phyloP scores from a whole-genome alignment of 805 yeast genomes.

The Candida mattraensis region DNA sequence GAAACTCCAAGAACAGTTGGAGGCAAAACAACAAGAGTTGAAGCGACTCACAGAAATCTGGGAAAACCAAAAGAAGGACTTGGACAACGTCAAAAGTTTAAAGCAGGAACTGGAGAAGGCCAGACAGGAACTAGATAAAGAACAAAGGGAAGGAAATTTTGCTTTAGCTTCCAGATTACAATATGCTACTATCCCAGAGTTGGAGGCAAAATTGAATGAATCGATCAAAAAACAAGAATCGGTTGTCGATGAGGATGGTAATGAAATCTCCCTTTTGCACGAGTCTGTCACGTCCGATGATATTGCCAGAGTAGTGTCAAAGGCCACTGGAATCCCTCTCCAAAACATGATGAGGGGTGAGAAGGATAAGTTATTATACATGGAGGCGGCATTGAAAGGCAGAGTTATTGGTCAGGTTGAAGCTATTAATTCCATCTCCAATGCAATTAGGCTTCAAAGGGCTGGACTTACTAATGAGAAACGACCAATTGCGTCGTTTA shows the following conservation, averaged over 20 bases:
- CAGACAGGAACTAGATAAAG: conserved; percentile 75
- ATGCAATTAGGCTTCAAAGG: conserved; percentile 93
- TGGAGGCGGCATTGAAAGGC: conserved; percentile 76
- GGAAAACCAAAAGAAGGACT: conserved; percentile 77
- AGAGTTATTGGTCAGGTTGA: conserved; percentile 95
- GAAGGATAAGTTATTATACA: conserved; percentile 81
- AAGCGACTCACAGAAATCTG: conserved; percentile 75
- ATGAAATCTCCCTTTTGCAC: conserved; percentile 53
- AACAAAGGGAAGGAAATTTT: conserved; percentile 82
- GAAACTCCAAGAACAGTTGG: conserved; percentile 69
- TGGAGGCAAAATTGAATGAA: conserved; percentile 60
- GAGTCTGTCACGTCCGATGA: conserved; percentile 94
- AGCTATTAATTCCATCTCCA: conserved; percentile 85
- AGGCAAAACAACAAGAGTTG: conserved; percentile 61
- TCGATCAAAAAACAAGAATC: conserved; percentile 33
- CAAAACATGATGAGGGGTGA: conserved; percentile 91
- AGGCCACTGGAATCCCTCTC: conserved; percentile 95
- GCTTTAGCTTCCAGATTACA: conserved; percentile 87
- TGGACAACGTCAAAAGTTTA: conserved; percentile 75
- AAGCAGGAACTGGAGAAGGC: conserved; percentile 85
- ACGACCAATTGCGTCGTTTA: conserved; percentile 93
- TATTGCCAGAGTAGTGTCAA: conserved; percentile 86
- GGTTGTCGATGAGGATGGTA: conserved; percentile 34
- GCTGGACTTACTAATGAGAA: conserved; percentile 95
- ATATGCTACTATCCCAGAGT: conserved; percentile 80